Evolutionary conservation across 1,139 yeast genomes (phyloP), one percentile per base, ranked within the genome.

Genomic region (Geotrichum histeridarum): DNA sequence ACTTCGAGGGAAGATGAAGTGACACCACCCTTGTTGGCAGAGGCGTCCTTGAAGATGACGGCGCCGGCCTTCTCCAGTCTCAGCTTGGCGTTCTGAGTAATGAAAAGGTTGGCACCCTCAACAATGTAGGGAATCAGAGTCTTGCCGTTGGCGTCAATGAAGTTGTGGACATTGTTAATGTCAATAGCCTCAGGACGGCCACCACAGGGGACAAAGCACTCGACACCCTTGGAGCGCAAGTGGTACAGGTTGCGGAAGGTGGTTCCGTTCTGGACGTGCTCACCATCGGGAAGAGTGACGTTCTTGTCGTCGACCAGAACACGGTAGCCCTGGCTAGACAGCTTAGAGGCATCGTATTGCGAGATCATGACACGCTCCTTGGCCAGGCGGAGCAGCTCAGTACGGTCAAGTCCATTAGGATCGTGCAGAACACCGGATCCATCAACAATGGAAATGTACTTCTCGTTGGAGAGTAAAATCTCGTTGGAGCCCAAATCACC

Each of bases 151-250:
- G 81, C 82, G 68, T 87, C 89, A 63, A 93, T 82, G 63, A 90
- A 81, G 54, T 75, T 75, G 60, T 77, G 75, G 57, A 91, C 95
- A 66, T 87, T 93, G 70, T 84, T 84, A 60, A 93, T 83, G 70
- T 91, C 95, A 71, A 93, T 85, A 15, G 98, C 95, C 63, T 87
- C 93, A 59, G 99, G 99, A 73, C 99, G 86, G 64, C 99, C 99
- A 72, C 99, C 99, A 73, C 99, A 93, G 57, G 99, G 99, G 48
- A 91, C 98, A 73, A 93, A 90, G 62, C 91, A 77, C 37, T 82
- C 83, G 51, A 82, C 77, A 54, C 86, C 85, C 63, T 80, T 83
- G 63, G 83, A 80, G 59, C 85, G 74, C 65, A 89, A 77, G 70
- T 93, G 99, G 83, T 87, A 91, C 47, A 83, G 78, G 73, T 93